Evolutionary conservation across 2,329 filamentous ascomycete species (phyloP).

Genomic region (Aureobasidium zeae): DNA sequence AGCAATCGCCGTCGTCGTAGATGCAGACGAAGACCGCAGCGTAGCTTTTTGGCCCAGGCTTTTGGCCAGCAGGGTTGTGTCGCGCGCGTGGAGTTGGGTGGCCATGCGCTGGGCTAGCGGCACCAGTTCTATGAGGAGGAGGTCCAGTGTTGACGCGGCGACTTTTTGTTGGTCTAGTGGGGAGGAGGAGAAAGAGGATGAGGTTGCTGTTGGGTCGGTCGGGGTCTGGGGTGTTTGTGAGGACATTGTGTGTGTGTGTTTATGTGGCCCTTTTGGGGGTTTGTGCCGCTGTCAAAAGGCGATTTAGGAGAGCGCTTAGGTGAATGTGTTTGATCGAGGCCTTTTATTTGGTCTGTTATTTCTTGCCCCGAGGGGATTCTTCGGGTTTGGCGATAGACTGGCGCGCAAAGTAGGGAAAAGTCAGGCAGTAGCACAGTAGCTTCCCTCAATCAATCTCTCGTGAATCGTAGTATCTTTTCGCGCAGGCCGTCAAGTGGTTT

Average conservation of each 20-base stretch:
- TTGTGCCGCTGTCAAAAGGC: no score
- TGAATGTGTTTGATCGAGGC: no score
- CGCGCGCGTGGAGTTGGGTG: conserved; percentile 54
- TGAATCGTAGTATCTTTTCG: no score
- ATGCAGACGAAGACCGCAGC: neutral
- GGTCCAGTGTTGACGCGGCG: conserved; percentile 78
- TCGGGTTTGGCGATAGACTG: no score
- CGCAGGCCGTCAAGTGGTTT: no score
- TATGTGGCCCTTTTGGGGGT: neutral
- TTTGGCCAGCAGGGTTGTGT: conserved; percentile 31
- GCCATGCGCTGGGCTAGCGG: conserved; percentile 85
- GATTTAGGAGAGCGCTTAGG: no score
- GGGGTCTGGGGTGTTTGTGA: neutral
- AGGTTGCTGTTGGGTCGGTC: neutral
- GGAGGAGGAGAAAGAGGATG: neutral
- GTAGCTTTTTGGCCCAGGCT: neutral
- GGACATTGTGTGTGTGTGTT: neutral
- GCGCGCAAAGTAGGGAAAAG: no score
- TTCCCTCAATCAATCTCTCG: no score
- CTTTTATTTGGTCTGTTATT: no score
- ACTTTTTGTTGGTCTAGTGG: conserved; percentile 35
- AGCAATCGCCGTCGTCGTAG: neutral
- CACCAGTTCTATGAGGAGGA: conserved; percentile 92
- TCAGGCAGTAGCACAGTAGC: no score
- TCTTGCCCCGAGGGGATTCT: no score